Evolutionary conservation across 2,329 filamentous ascomycete species (phyloP), one percentile per base, ranked within the genome.

Genomic region (Monosporascus sp.): DNA sequence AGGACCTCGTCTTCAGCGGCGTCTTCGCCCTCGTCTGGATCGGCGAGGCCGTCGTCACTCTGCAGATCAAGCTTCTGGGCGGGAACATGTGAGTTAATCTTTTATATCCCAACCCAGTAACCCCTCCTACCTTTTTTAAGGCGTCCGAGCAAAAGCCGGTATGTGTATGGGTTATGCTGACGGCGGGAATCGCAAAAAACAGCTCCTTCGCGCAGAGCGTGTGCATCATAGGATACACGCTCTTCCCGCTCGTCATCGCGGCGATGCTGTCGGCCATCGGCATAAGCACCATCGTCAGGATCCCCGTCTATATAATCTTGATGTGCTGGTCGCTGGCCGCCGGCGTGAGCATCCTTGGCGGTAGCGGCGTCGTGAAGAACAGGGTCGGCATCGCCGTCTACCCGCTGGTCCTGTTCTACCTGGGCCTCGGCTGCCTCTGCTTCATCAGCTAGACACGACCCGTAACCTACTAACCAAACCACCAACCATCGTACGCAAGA

Each of bases 11-110:
- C 27, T 99, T 99, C 70, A 95, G 90, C 37, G 94, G 94, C 4
- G 91, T 99, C 46, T 99, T 99, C 73, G 90, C 91, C 47, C 89
- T 96, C 73, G 87, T 99, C 51, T 99, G 94, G 94, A 85, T 99
- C 54, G 94, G 92, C 27, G 92, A 97, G 76, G 92, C 92, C 1
- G 88, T 96, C 3, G 94, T 99, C 54, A 99, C 94, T n/a, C 74
- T 96, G 67, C 94, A 99, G 79, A 97, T 99, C 71, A 96, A 96
- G 75, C 77, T 99, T 62, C 74, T 99, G 54, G 94, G 94, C 54
- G 94, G 94, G 46, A 97, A 94, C 75, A 97, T 99, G 93, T 97
- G 77, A 73, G 91, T 83, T 48, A 45, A 49, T 52, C 27, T 36
- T 17, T 49, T 24, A 44, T 49, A 47, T 47, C 47, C 36, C 36